Evolutionary conservation across 176 grass and related monocot species (phyloP).

Genomic region (Avena sativa): DNA sequence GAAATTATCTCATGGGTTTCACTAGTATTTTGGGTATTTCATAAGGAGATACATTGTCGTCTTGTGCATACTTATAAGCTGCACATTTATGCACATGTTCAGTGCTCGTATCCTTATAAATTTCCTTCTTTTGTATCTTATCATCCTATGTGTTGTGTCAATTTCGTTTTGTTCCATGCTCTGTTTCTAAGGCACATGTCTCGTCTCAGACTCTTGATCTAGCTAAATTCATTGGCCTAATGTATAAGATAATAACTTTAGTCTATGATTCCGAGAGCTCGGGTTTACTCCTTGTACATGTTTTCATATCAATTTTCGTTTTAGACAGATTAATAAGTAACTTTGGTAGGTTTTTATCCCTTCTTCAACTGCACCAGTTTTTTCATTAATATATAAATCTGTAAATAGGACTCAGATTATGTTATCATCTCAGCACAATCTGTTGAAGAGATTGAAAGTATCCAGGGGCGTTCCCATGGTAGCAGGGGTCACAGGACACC

Average conservation of each 20-base stretch:
- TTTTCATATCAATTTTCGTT: neutral
- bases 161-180: constrained; percentile 5
- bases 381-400: neutral
- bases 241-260: constrained; percentile 16
- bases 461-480: too few relatives aligned
- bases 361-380: neutral
- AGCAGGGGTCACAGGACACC: too few relatives aligned
- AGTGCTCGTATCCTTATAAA: constrained; percentile 19
- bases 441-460: neutral
- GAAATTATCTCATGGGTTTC: constrained; percentile 38
- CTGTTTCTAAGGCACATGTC: neutral
- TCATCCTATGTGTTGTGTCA: constrained; percentile 24
- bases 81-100: constrained; percentile 13
- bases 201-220: constrained; percentile 12
- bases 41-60: constrained; percentile 7
- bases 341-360: neutral
- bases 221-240: neutral
- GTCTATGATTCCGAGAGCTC: neutral
- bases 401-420: neutral
- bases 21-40: constrained; percentile 38
- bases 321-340: neutral
- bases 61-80: constrained; percentile 41
- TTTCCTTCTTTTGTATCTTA: neutral
- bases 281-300: neutral
- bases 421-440: neutral